These are phyloP conservation scores for Aspergillus panamensis DNA, from an alignment of 495 filamentous ascomycete genomes.

Conservation along the genomic window DNA sequence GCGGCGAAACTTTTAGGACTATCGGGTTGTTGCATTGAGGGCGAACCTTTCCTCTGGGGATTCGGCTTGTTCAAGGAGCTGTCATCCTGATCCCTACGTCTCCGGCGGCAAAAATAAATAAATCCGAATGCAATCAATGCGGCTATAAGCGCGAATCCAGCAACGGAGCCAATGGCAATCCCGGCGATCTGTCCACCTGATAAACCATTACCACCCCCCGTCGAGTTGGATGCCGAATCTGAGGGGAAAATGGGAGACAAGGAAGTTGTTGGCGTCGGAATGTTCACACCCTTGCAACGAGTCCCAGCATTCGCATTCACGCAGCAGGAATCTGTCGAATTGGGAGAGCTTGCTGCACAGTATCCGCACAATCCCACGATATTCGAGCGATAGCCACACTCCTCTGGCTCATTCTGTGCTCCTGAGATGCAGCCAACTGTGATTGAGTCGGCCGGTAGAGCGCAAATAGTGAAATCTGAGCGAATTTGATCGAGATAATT, in stretches of 20 bases:
- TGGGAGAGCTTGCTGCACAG: slow-evolving; percentile 75
- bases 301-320: slow-evolving; percentile 68
- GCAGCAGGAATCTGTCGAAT: slow-evolving; percentile 95
- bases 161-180: slow-evolving; percentile 77
- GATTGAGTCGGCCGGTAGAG: slow-evolving; percentile 74
- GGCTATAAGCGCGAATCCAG: slow-evolving; percentile 63
- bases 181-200: slow-evolving; percentile 87
- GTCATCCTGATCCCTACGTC: slow-evolving; percentile 56
- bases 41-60: slow-evolving; percentile 59
- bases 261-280: slow-evolving; percentile 72
- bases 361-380: slow-evolving; percentile 82
- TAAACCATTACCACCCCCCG: slow-evolving; percentile 49
- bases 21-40: slow-evolving; percentile 49
- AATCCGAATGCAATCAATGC: slow-evolving; percentile 60
- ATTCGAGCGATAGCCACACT: slow-evolving; percentile 85
- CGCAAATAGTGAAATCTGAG: slow-evolving; percentile 89
- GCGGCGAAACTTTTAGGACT: slow-evolving; percentile 63
- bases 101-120: slow-evolving; percentile 56
- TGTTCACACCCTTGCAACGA: slow-evolving; percentile 66
- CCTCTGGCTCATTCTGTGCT: slow-evolving; percentile 72
- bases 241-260: slow-evolving; percentile 61
- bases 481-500: slow-evolving; percentile 74
- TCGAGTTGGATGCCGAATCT: slow-evolving; percentile 44
- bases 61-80: slow-evolving; percentile 83
- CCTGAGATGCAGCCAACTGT: slow-evolving; percentile 71